Conservation (phyloP, 345 rosid genomes). For the Hibiscus syriacus region DNA sequence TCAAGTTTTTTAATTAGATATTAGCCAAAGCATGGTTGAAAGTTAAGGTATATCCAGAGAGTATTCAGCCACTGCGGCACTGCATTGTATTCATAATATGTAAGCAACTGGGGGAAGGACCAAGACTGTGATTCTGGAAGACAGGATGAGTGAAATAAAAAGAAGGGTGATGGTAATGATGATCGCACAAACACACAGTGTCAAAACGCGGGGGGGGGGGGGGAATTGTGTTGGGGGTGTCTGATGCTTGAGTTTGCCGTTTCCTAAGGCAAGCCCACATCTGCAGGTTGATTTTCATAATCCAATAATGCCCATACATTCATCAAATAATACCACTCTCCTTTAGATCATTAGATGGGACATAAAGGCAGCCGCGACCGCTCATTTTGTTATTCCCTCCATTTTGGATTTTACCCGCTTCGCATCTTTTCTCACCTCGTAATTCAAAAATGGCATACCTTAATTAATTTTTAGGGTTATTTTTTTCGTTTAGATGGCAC, state of each 20-base stretch:
- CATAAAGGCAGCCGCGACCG: conserved; percentile 32
- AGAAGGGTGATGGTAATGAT: not conserved
- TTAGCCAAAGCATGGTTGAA: no score
- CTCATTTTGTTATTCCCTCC: conserved; percentile 21
- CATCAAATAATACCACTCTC: conserved; percentile 13
- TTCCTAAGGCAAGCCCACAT: conserved; percentile 9
- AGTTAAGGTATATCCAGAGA: not conserved
- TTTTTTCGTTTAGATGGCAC: not conserved
- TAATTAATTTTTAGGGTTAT: not conserved
- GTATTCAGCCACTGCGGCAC: not conserved
- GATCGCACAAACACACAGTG: not conserved
- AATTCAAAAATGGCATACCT: not conserved
- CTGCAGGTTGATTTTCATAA: conserved; percentile 15
- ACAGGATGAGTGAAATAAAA: no score
- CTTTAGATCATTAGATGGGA: conserved; percentile 31
- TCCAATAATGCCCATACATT: conserved; percentile 13
- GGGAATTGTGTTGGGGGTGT: conserved; percentile 2
- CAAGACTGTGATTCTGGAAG: not conserved
- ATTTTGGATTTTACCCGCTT: conserved; percentile 15
- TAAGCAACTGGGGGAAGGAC: no score
- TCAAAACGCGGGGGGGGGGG: not conserved
- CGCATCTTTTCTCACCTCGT: not conserved
- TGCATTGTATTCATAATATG: no score
- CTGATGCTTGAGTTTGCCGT: conserved; percentile 14
- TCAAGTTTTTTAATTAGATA: not conserved